Base-by-base conservation (phyloP, 2,329 filamentous ascomycete species). In the Xylaria sp. region DNA sequence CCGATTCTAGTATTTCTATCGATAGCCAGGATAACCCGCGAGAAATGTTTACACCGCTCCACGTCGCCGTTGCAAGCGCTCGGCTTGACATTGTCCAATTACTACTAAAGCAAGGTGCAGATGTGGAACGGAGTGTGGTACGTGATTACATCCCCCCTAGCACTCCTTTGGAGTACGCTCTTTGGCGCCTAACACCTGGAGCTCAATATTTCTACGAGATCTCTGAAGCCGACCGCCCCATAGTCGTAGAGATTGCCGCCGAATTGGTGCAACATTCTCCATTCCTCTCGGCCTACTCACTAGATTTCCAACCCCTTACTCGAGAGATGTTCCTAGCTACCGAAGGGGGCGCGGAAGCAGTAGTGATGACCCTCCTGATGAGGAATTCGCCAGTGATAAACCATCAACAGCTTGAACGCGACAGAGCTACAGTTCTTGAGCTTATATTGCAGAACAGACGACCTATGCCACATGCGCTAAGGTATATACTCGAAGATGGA, bases 91-190 rank as follows among this genome's bases (percentile, higher is more conserved):
- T 64, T 1, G 15, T 54, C 8, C 4, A 37, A 17, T 25, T 35
- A 9, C 40, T 64, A 2, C 11, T 64, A 0, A 3, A 47, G 6
- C 45, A 33, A 17, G 61, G 61, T 4, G 61, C 57, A n/a, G 14
- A 61, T 31, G 2, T 21, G 2, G 3, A 37, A 8, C 28, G 28
- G 1, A 4, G 2, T 8, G 17, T 33, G 19, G 1, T 1, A 14
- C 9, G 17, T 5, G n/a, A n/a, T n/a, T n/a, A n/a, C 25, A 28
- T 25, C 2, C 15, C 12, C 14, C 21, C 19, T 23, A 9, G 3
- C 3, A 2, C 15, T 2, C 51, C 42, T 2, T 50, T 45, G 11
- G 8, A 43, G 17, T 45, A 31, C 6, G 38, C 47, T 1, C 2
- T 57, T 1, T 8, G 6, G 15, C 2, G n/a, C 2, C 1, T 28